Base-by-base conservation (phyloP, 2,329 filamentous ascomycete genomes). In the Lachnellula willkommii region DNA sequence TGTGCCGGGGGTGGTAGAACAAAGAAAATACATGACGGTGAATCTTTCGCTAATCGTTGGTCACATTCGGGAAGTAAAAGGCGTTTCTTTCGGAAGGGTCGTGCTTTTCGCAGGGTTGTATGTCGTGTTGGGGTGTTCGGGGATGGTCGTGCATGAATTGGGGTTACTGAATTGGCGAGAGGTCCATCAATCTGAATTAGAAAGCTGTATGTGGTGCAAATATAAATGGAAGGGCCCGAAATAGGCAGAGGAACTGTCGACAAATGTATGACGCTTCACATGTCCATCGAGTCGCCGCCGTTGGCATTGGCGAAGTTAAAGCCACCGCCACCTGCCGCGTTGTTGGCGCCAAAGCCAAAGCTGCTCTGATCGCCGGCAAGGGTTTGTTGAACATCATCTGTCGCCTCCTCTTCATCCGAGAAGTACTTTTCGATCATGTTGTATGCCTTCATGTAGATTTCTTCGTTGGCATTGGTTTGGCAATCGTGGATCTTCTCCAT, bases 381-480 rank as follows among this genome's bases (percentile, higher is more conserved):
- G 83, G 26, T 78, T 47, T 42, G 72, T 70, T 90, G 87, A 59
- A 89, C 83, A 73, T 92, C 91, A 60, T 74, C 79, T 47, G 76
- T 83, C 60, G 81, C 82, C 71, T 95, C 94, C 54, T 97, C 94
- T 65, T 99, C 94, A 69, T 99, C 94, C 0, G 92, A 96, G 79
- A 99, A 99, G 83, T 99, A 99, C 80, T 96, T 96, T 82, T 99
- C 94, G 65, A 99, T 99, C 75, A 99, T 99, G 82, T 95, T 97
- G 82, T 97, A 99, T 0, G 94, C 94, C 85, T 99, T 99, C 93
- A 99, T 97, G 82, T 99, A 99, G 67, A 99, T 99, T 77, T 99
- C 94, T 77, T 99, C 94, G 77, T 99, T 99, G 79, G 93, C 93
- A 69, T 99, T 99, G 79, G 95, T 96, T 80, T 99, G 94, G 83